Base-by-base conservation (phyloP, 2,329 filamentous ascomycete species). In the Sclerotinia minor region DNA sequence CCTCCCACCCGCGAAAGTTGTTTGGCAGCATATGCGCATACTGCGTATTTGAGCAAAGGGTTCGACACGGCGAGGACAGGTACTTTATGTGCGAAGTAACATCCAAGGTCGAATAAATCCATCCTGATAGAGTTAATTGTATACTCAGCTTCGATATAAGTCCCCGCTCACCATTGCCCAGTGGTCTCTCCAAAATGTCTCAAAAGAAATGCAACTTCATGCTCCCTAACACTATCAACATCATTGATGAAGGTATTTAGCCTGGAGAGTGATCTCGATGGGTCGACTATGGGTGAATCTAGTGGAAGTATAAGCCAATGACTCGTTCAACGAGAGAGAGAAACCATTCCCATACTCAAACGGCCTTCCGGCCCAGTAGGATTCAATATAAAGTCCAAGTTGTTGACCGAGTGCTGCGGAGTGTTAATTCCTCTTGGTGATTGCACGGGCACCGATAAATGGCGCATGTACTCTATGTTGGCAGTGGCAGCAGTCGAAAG, bases 21-120 rank as follows among this genome's bases (percentile, higher is more conserved):
- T 73, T 89, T 89, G 17, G 86, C 86, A 7, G 86, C 83, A 70
- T 86, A 87, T 29, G 87, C 85, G 69, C 86, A 85, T 11, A 85
- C 84, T 9, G 86, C 84, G 72, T 81, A 80, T 71, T 81, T 81
- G 13, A 83, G 73, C 3, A 84, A 75, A 8, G 81, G 79, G 65
- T 82, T 82, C 6, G 78, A 78, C 41, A 79, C 75, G n/a, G 86
- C 84, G 73, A 84, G 83, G 3, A 87, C 81, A 1, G 86, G 86
- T 26, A 89, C 84, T 64, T 86, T 82, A 32, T 83, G 85, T 4
- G 84, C 82, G 68, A 89, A 89, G 74, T 88, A 88, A 52, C 81
- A 83, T 7, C 83, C 84, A 45, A 84, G 77, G 70, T 85, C 83
- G 72, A 83, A 84, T 4, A 84, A 76, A 71, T 84, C 83, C 83